Evolutionary conservation across 148 eudicot species (phyloP), one percentile per base, ranked within the genome.

Genomic region (Rhododendron kiyosumense): DNA sequence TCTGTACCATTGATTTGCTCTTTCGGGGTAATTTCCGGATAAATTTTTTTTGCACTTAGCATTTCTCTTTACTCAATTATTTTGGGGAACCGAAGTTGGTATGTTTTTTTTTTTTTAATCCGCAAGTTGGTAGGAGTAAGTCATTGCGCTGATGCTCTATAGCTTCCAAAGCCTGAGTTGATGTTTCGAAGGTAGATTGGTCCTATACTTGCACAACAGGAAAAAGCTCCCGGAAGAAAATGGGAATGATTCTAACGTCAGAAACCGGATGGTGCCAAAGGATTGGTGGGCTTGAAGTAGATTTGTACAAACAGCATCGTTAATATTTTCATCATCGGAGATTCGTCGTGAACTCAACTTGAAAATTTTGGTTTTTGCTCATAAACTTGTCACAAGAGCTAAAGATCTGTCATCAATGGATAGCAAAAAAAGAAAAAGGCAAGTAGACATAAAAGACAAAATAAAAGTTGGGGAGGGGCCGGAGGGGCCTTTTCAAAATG

Each of bases 261-360:
- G 91, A 86, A 90, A 85, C 88, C 88, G 92, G 83, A 85, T 81
- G 30, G 93, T 95, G 48, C 99, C 99, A 2, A 91, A 83, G 34
- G 98, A 97, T 80, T 97, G 99, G 99, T 97, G 98, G 98, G 98
- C 93, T 54, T 78, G 99, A 93, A 79, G 86, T 92, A 84, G 94
- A 91, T 85, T 86, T 92, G 36, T 97, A 93, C 79, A 88, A 90
- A 80, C 92, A 6, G 41, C 41, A 38, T 38, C 41, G 41, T 38
- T 38, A 38, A 38, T 38, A 38, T 38, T 38, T 38, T 38, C 41
- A 4, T 38, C 41, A 5, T 38, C 43, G 43, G 43, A 41, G 43
- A 41, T 41, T 41, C 43, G 7, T 5, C 43, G 1, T 0, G 43
- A 41, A 41, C 43, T 41, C 0, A 41, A 41, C 43, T 41, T 5